These are phyloP conservation scores for Pleurotus djamor DNA, from an alignment of 768 basidiomycete genomes.

Conservation along the genomic window DNA sequence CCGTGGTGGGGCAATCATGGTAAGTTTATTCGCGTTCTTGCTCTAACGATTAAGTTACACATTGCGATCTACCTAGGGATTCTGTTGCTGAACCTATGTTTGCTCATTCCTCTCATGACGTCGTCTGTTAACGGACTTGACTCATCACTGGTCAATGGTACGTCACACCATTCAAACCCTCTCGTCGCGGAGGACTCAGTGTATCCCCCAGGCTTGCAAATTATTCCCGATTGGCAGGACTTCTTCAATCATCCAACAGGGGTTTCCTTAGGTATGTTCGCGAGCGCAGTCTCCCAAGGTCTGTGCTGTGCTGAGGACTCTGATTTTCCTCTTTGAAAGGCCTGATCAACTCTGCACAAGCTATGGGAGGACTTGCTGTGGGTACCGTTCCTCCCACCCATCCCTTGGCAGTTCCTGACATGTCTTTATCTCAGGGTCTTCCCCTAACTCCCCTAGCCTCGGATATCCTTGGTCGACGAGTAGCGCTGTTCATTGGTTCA, in stretches of 20 bases:
- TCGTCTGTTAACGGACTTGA: constrained; percentile 67
- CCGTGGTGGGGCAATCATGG: constrained; percentile 64
- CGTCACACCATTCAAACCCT: background rate
- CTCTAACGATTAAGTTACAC: background rate
- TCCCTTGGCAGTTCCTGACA: background rate
- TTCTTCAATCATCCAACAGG: constrained; percentile 54
- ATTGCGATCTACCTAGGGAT: constrained; percentile 37
- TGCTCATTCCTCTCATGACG: constrained; percentile 63
- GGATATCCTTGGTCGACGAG: constrained; percentile 60
- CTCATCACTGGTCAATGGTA: constrained; percentile 61
- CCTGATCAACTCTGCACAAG: constrained; percentile 65
- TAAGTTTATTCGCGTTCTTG: constrained; percentile 18
- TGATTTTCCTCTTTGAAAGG: constrained; percentile 29
- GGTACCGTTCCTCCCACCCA: constrained; percentile 14
- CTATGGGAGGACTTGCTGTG: constrained; percentile 51
- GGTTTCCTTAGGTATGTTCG: constrained; percentile 40
- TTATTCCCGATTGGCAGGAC: constrained; percentile 60
- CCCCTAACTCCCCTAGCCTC: constrained; percentile 62
- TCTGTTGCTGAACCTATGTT: constrained; percentile 52
- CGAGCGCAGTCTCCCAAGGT: too few relatives aligned
- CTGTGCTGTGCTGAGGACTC: too few relatives aligned
- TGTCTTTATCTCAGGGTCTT: constrained; percentile 38
- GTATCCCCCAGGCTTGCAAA: constrained; percentile 52
- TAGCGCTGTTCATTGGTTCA: constrained; percentile 58
- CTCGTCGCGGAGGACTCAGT: too few relatives aligned